Conservation (phyloP, 257 asterid genomes). For the Primulina huaijiensis region DNA sequence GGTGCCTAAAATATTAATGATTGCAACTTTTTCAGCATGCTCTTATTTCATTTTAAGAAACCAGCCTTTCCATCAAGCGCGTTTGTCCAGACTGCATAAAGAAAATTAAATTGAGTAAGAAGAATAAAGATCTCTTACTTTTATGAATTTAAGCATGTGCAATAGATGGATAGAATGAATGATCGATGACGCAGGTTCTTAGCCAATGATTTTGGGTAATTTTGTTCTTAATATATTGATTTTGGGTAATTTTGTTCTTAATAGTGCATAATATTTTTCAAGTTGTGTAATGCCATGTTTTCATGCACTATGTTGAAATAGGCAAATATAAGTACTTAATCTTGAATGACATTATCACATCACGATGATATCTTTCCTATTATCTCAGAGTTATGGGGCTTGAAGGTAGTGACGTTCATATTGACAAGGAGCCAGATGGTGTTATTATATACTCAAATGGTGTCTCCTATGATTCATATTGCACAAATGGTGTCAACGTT, state of each 20-base stretch:
- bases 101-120: background rate
- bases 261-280: background rate
- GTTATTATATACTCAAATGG: constrained; percentile 30
- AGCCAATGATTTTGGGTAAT: background rate
- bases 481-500: constrained; percentile 15
- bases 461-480: constrained; percentile 30
- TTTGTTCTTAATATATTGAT: no score
- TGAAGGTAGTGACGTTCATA: constrained; percentile 47
- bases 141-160: background rate
- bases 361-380: constrained; percentile 1
- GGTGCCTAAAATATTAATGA: background rate
- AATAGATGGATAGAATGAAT: background rate
- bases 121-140: background rate
- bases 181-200: background rate
- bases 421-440: constrained; percentile 58
- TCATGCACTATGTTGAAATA: background rate
- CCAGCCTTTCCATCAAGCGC: background rate
- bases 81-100: background rate
- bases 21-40: background rate
- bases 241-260: background rate
- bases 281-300: constrained; percentile 9
- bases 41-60: background rate
- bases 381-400: constrained; percentile 43
- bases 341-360: background rate
- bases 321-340: background rate